Evolutionary conservation across 2,329 filamentous ascomycete genomes (phyloP), one percentile per base, ranked within the genome.

Genomic region (Pseudogymnoascus sp.): DNA sequence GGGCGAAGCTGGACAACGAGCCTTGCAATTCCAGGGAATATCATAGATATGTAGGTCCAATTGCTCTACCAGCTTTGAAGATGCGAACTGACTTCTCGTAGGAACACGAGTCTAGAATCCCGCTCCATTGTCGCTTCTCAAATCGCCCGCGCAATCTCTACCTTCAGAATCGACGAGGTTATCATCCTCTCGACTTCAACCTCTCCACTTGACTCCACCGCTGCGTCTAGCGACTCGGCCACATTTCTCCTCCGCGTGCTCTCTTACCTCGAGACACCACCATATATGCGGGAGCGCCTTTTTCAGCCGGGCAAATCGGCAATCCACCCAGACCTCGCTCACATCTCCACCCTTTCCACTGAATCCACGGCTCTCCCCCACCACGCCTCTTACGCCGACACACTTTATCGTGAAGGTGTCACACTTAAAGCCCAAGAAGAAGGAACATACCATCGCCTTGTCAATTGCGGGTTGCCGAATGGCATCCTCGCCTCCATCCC

Each of bases 81-180:
- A 33, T 57, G 47, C n/a, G 13, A 17, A 23, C 31, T 67, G 31
- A 42, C 17, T 33, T 35, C n/a, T 19, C 19, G 9, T 2, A 61
- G 59, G 59, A 19, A 61, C 3, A 19, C 13, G 19, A 40, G 68
- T 31, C 70, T 71, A 67, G 90, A 96, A 65, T 87, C 90, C 72
- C 88, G 91, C 72, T 91, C 88, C 36, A 81, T 83, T 59, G 80
- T 89, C 59, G 88, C 87, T 1, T 89, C 88, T 7, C 87, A 88
- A 67, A 87, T 96, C 62, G 91, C 91, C 5, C 89, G 91, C 62
- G 90, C 90, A 35, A 82, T 91, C 61, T 88, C 90, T 66, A 87
- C 96, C 67, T 96, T 95, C 76, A 88, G 85, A 71, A 83, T 96
- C 68, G 91, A 96, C 73, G 91, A 96, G 76, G 82, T 96, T 31